Evolutionary conservation across 176 grass and related monocot species (phyloP).

Genomic region (Zoysia japonica): DNA sequence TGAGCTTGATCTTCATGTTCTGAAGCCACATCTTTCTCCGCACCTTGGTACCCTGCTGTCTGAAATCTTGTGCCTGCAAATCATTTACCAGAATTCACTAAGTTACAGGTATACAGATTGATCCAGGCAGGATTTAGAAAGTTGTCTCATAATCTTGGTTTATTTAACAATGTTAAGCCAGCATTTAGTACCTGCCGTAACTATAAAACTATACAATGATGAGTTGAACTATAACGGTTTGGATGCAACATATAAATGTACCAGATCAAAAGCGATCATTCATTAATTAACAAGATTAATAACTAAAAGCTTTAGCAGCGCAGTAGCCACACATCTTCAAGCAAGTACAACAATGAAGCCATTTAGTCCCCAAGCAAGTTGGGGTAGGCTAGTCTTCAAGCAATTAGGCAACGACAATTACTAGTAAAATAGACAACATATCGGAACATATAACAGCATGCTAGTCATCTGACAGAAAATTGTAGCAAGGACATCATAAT

Average conservation of each 20-base stretch:
- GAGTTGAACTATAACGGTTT: not conserved
- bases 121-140: not conserved
- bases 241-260: not conserved
- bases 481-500: not conserved
- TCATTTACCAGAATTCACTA: not conserved
- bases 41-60: conserved; percentile 70
- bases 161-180: not conserved
- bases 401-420: not conserved
- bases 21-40: conserved; percentile 94
- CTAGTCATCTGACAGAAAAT: conserved; percentile 1
- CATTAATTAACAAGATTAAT: not conserved
- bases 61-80: conserved; percentile 85
- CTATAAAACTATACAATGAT: not conserved
- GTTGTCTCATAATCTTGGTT: not conserved
- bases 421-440: not conserved
- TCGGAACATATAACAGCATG: not conserved
- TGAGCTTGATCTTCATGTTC: conserved; percentile 98
- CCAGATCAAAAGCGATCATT: not conserved
- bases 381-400: not conserved
- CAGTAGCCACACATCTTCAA: not conserved
- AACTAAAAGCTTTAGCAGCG: not conserved
- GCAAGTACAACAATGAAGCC: too few species aligned
- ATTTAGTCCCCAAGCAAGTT: too few species aligned
- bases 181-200: not conserved
- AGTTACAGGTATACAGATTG: too few species aligned